Evolutionary conservation across 1,284 basidiomycete species (phyloP).

Genomic region (Microbotryum silenes-acaulis): DNA sequence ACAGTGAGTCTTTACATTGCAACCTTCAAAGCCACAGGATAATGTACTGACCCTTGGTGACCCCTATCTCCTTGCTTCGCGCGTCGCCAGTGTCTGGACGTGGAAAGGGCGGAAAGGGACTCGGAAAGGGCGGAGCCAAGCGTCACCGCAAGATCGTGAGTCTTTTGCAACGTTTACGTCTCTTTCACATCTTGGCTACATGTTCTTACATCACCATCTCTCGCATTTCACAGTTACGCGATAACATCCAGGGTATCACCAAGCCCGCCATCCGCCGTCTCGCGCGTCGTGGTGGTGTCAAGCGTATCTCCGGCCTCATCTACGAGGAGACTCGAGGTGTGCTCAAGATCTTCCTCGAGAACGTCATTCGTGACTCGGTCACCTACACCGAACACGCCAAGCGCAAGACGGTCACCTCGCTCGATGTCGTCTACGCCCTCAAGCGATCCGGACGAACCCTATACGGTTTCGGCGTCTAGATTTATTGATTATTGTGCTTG

Average conservation of each 20-base stretch:
- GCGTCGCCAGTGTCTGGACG: constrained; percentile 14
- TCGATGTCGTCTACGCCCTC: constrained; percentile 85
- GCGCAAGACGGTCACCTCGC: constrained; percentile 76
- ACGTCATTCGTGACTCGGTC: constrained; percentile 77
- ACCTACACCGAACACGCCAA: constrained; percentile 92
- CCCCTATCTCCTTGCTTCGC: no score
- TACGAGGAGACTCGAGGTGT: constrained; percentile 88
- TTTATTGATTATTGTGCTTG: no score
- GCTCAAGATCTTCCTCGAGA: constrained; percentile 69
- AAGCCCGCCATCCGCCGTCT: constrained; percentile 90
- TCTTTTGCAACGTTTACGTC: neutral
- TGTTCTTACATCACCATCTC: no score
- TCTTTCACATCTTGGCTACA: no score
- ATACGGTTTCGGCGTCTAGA: constrained; percentile 65
- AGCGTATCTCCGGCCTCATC: constrained; percentile 86
- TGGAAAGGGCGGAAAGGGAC: constrained; percentile 58
- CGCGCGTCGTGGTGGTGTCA: constrained; percentile 89
- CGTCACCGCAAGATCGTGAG: constrained; percentile 30
- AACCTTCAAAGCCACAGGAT: neutral
- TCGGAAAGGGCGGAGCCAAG: constrained; percentile 70
- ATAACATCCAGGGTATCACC: constrained; percentile 80
- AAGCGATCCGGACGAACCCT: constrained; percentile 84
- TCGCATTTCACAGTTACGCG: constrained; percentile 39
- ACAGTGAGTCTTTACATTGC: no score
- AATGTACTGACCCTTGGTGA: no score